Conservation (phyloP, 2,329 filamentous ascomycete genomes). For the Didymella keratinophila region DNA sequence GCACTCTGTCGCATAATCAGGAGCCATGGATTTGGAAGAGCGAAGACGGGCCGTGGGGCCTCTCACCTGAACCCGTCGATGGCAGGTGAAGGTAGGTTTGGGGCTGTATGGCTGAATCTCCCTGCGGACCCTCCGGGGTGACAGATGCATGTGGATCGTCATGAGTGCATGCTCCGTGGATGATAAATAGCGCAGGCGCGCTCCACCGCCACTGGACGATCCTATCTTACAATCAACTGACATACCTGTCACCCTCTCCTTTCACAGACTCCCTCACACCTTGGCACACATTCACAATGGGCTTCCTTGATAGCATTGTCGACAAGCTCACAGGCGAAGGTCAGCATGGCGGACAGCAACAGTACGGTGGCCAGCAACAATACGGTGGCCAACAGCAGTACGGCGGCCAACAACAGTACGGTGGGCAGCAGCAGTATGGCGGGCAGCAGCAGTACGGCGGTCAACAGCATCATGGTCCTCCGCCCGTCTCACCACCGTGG, state of each 20-base stretch:
- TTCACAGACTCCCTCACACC: neutral
- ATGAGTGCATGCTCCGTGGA: conserved; percentile 1
- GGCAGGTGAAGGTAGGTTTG: neutral
- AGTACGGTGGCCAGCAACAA: conserved; percentile 16
- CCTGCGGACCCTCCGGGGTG: conserved; percentile 8
- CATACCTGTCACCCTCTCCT: conserved; percentile 6
- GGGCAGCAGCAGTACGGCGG: conserved; percentile 7
- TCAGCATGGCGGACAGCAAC: conserved; percentile 8
- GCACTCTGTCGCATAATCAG: conserved; percentile 5
- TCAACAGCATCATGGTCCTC: conserved; percentile 27
- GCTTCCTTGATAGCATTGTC: conserved; percentile 31
- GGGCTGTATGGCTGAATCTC: conserved; percentile 3
- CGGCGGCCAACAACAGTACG: conserved; percentile 4
- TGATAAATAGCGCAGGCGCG: conserved; percentile 20
- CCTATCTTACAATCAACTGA: conserved; percentile 4
- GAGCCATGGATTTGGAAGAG: conserved; percentile 14
- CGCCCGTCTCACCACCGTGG: conserved; percentile 39
- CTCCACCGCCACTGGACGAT: conserved; percentile 1
- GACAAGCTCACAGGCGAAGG: conserved; percentile 26
- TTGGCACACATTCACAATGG: conserved; percentile 24
- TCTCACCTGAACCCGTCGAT: conserved; percentile 9
- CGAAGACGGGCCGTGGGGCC: neutral
- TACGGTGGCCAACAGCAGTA: conserved; percentile 15
- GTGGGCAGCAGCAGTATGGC: conserved; percentile 5
- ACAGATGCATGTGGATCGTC: conserved; percentile 15